Percentiles rank a stretch among this genome's conserved stretches.
These are phyloP conservation scores for Penicillium desertorum DNA, from an alignment of 495 filamentous ascomycete genomes.

Conservation along the genomic window DNA sequence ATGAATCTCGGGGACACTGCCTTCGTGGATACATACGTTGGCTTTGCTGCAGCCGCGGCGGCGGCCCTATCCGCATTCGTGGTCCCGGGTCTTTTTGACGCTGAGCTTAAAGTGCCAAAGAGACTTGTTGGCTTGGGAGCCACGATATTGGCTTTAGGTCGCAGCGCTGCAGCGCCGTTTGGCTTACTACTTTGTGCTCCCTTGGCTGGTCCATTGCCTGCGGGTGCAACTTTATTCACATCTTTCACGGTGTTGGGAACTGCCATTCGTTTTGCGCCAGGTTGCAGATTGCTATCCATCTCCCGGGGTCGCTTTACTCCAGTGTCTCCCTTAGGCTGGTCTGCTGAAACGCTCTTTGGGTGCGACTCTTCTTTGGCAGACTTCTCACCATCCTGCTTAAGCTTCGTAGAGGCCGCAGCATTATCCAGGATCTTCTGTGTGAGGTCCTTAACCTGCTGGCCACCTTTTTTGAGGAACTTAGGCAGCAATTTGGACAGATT, in stretches of 20 bases:
- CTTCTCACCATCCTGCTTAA: conserved; percentile 45
- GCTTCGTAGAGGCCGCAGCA: conserved; percentile 53
- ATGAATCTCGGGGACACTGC: not conserved
- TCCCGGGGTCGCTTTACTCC: conserved; percentile 51
- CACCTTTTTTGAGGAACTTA: conserved; percentile 65
- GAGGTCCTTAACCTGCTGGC: conserved; percentile 56
- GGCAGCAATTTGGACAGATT: conserved; percentile 66
- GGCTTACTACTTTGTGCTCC: conserved; percentile 35
- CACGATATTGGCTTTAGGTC: conserved; percentile 50
- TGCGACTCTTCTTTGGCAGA: conserved; percentile 38
- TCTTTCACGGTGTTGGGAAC: conserved; percentile 35
- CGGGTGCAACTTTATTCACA: conserved; percentile 24
- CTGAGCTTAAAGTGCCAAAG: conserved; percentile 58
- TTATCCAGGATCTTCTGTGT: conserved; percentile 59
- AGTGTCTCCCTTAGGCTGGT: conserved; percentile 21
- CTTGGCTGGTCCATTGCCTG: conserved; percentile 29
- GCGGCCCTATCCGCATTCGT: conserved; percentile 55
- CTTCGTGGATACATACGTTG: conserved; percentile 33
- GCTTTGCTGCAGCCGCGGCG: conserved; percentile 47
- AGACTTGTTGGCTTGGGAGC: conserved; percentile 58
- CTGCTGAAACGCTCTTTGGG: conserved; percentile 20
- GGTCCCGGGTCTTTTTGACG: conserved; percentile 60
- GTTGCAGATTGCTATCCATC: conserved; percentile 39
- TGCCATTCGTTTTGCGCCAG: conserved; percentile 43
- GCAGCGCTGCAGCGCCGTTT: conserved; percentile 31